Evolutionary conservation across 73 alveolate genomes (phyloP), one percentile per base, ranked within the genome.

Genomic region (Breviolum minutum): DNA sequence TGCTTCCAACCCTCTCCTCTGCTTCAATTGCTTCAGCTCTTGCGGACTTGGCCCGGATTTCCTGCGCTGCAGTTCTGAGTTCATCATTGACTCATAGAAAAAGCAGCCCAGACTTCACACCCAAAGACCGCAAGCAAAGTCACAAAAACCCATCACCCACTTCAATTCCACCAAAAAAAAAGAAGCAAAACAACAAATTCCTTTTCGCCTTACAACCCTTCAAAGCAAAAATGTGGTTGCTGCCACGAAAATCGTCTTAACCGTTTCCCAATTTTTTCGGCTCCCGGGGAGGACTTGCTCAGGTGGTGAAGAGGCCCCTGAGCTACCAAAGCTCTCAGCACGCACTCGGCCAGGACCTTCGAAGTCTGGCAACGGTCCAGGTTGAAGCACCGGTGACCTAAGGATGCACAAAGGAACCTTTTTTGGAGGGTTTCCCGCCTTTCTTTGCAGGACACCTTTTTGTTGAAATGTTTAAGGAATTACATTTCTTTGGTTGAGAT

Each of bases 331-430:
- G 85, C 95, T 88, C 70, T 88, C 95, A 8, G 95, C 95, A 13
- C 95, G 95, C 62, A 88, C 85, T 29, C 95, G 73, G 70, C 95
- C 95, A 11, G 95, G 95, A 24, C 95, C 95, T 48, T 88, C 95
- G 63, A 88, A 88, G 48, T 70, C 85, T n/a, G 95, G 95, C 69
- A 88, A n/a, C 73, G 80, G 85, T 11, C 85, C 73, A 54, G 92
- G 74, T 60, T 60, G 74, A 61, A 83, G 92, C 5, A 83, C 92
- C 24, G 92, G 92, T 54, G 92, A 83, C 92, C 92, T 83, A 1
- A 14, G 24, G 24, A 68, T 14, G n/a, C n/a, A 68, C 1, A 1
- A 14, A 22, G 77, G 77, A 17, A 22, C 77, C 77, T n/a, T n/a
- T n/a, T n/a, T n/a, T n/a, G n/a, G n/a, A n/a, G n/a, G n/a, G 11